Conservation (phyloP, 441 rosid species). For the Populus trichocarpa region DNA sequence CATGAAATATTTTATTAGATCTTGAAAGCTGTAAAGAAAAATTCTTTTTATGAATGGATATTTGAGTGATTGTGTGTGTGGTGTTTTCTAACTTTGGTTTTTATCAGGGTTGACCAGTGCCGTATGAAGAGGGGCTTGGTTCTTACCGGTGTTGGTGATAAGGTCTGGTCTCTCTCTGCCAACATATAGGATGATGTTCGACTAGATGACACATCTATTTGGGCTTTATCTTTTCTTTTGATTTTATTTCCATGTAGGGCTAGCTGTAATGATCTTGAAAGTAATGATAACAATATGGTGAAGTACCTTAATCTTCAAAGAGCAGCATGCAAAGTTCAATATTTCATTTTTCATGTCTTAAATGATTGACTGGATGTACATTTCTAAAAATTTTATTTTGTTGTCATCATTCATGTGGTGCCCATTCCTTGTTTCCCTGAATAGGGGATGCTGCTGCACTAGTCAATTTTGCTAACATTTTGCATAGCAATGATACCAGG, state of each 20-base stretch:
- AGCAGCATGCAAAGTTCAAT: not conserved
- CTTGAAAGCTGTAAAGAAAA: not conserved
- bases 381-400: not conserved
- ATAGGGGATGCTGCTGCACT: not conserved
- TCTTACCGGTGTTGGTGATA: conserved; percentile 90
- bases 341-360: not conserved
- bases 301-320: not conserved
- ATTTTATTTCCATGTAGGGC: not conserved
- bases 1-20: not conserved
- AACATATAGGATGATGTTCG: not conserved
- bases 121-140: conserved; percentile 75
- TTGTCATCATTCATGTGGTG: conserved; percentile 7
- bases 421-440: not conserved
- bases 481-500: conserved; percentile 39
- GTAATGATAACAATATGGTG: not conserved
- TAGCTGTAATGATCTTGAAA: not conserved
- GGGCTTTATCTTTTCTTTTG: not conserved
- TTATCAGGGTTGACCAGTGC: conserved; percentile 68
- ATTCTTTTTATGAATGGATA: not conserved
- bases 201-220: not conserved
- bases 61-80: not conserved
- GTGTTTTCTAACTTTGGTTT: conserved; percentile 21
- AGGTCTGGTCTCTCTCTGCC: conserved; percentile 37
- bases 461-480: conserved; percentile 11
- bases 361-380: not conserved